Conservation (phyloP, 106 monocot species). For the Hemerocallis citrina region DNA sequence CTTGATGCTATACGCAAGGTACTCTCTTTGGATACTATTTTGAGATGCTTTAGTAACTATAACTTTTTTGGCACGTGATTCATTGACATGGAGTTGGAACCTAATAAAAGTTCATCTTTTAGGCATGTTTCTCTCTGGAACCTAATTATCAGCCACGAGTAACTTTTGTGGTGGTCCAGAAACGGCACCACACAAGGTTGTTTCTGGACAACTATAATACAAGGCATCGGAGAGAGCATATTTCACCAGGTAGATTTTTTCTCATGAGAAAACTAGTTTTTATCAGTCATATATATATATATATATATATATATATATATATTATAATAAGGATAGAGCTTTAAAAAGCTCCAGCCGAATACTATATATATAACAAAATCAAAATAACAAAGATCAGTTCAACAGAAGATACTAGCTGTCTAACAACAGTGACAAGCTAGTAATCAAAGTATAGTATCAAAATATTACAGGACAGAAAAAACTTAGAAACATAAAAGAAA, state of each 20-base stretch:
- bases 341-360: too few relatives aligned
- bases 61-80: not conserved
- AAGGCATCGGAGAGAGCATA: conserved; percentile 63
- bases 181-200: conserved; percentile 62
- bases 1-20: conserved; percentile 47
- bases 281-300: not conserved
- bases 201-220: conserved; percentile 48
- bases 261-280: not conserved
- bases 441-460: too few relatives aligned
- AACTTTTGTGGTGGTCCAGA: conserved; percentile 79
- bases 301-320: not conserved
- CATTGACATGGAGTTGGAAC: too few relatives aligned
- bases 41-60: not conserved
- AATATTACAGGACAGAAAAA: too few relatives aligned
- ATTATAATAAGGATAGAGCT: too few relatives aligned
- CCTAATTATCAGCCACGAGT: conserved; percentile 62
- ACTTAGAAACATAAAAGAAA: too few relatives aligned
- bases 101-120: not conserved
- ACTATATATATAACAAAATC: too few relatives aligned
- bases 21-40: not conserved
- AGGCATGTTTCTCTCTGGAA: conserved; percentile 73
- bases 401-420: too few relatives aligned
- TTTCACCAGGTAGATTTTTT: conserved; percentile 44
- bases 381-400: too few relatives aligned
- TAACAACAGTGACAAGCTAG: too few relatives aligned